Evolutionary conservation across 257 asterid genomes (phyloP).

Genomic region (Forsythia suspensa): DNA sequence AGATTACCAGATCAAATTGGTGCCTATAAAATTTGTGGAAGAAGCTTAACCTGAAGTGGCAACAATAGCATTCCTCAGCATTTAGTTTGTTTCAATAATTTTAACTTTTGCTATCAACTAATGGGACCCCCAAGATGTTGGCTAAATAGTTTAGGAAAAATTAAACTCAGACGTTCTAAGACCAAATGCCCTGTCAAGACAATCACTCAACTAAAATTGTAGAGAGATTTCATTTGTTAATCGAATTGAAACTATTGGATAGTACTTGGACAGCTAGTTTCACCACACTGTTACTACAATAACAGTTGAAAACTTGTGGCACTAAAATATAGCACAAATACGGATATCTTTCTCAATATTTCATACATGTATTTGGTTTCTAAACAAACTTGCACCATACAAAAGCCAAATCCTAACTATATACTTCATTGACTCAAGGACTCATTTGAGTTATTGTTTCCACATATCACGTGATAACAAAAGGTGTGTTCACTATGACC

Average conservation of each 20-base stretch:
- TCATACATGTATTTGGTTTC: background rate
- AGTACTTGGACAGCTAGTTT: background rate
- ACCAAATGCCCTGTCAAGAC: background rate
- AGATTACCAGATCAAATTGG: background rate
- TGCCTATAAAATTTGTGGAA: background rate
- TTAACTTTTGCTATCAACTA: background rate
- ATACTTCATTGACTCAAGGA: background rate
- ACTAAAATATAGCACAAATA: background rate
- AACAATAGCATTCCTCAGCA: background rate
- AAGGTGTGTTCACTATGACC: background rate
- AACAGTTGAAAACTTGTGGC: background rate
- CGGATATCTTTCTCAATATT: background rate
- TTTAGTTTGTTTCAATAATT: background rate
- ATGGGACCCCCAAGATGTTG: background rate
- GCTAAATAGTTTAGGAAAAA: background rate
- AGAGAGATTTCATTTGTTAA: background rate
- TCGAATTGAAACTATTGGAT: background rate
- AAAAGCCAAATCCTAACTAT: background rate
- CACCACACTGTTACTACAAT: no score
- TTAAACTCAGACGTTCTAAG: background rate
- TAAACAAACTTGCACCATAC: background rate
- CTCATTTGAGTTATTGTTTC: background rate
- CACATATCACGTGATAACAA: background rate
- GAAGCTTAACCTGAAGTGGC: background rate
- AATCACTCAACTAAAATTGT: background rate